Evolutionary conservation across 768 basidiomycete genomes (phyloP), one percentile per base, ranked within the genome.

Genomic region (Boletus rubescentipes): DNA sequence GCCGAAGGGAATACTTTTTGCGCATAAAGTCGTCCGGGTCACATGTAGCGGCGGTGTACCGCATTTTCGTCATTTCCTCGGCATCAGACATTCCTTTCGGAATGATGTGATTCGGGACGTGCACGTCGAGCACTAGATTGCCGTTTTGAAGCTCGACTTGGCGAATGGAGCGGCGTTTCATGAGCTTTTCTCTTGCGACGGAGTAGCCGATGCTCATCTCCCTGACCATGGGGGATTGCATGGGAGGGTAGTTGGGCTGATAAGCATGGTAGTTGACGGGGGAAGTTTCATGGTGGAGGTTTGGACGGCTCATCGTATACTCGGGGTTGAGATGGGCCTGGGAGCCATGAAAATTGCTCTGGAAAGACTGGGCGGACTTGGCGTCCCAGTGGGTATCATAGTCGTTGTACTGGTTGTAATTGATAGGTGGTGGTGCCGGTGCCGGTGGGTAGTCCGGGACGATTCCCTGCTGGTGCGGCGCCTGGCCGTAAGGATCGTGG

Each of bases 21-120:
- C 79, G 69, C 83, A 89, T 85, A 71, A 93, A 94, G 44, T 92
- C 85, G 65, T 94, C 91, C 7, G 91, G 92, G 69, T 93, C 92
- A 64, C 91, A 92, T 2, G 91, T 93, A 2, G 88, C 89, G 4
- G 91, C 91, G 7, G 91, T 92, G 69, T 93, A 93, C 45, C 92
- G 77, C 83, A 93, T 84, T 73, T 89, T 91, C 51, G 83, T 82
- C 75, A 86, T 85, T 66, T 91, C 90, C 61, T 91, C 89, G 18
- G 80, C 71, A 59, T 81, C 73, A 14, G 75, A 68, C 72, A 81
- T 82, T 53, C 79, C 80, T 36, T 78, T 77, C n/a, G 89, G 89
- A 30, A 92, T 71, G 63, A 93, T 91, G 59, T 85, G 83, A 40
- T 81, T 79, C 4, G 92, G 92, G 3, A 91, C 91, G 26, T 79